These are phyloP conservation scores for Ceratobasidium papillatum DNA, from an alignment of 1,284 basidiomycete genomes.

Conservation along the genomic window DNA sequence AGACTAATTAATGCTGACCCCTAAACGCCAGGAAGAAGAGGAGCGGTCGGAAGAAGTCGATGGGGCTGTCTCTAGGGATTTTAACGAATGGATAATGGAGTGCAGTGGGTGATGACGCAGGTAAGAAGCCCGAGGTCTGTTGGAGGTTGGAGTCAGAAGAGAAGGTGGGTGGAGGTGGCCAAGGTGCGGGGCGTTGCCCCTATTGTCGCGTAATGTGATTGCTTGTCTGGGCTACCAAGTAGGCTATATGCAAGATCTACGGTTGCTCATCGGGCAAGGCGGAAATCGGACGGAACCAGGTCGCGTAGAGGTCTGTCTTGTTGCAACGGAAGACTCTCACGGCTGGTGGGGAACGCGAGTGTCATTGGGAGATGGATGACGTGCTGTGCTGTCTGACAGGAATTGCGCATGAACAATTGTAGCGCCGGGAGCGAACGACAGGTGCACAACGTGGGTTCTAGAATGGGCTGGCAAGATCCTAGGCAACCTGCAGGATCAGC, in stretches of 20 bases:
- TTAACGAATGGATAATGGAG: not conserved
- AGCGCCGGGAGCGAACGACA: not conserved
- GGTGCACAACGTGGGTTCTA: not conserved
- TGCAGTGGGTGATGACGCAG: not conserved
- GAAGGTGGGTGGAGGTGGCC: not conserved
- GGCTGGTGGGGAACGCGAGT: not conserved
- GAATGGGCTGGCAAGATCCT: not conserved
- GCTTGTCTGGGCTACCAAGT: not conserved
- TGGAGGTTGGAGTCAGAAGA: conserved; percentile 7
- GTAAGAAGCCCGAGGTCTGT: not conserved
- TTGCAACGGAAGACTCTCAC: not conserved
- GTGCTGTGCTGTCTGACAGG: not conserved
- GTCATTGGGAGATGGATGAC: not conserved
- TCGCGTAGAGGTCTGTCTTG: not conserved
- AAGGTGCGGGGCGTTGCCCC: not conserved
- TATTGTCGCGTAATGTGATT: not conserved
- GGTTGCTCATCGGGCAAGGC: not conserved
- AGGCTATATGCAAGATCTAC: not conserved
- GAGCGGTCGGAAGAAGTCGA: not conserved
- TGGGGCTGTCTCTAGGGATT: not conserved
- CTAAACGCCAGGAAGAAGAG: not conserved
- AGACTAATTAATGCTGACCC: not conserved
- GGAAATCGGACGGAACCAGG: not conserved
- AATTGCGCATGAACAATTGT: not conserved
- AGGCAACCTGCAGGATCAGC: not conserved